phyloP scores from a whole-genome alignment of 345 rosid species.

The Cardiospermum halicacabum region DNA sequence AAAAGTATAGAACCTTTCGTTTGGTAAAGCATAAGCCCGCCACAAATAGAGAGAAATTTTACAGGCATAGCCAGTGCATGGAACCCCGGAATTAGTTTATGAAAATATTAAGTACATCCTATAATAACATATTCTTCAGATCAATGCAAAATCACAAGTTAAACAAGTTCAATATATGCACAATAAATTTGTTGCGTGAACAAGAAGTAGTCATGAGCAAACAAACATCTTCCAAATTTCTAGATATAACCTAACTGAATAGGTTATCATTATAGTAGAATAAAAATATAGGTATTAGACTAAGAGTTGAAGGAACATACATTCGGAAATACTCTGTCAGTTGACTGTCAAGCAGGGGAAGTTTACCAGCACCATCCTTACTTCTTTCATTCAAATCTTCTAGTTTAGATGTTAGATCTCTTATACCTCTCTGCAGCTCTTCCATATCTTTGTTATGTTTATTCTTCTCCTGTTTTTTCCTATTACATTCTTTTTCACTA shows the following conservation, averaged over 20 bases:
- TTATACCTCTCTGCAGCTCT: conserved; percentile 59
- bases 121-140: background rate
- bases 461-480: conserved; percentile 63
- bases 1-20: background rate
- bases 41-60: background rate
- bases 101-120: background rate
- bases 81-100: background rate
- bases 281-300: background rate
- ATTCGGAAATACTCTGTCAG: conserved; percentile 77
- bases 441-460: conserved; percentile 61
- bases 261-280: background rate
- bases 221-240: background rate
- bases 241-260: background rate
- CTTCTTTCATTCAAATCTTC: conserved; percentile 71
- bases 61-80: background rate
- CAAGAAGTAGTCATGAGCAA: background rate
- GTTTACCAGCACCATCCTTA: conserved; percentile 71
- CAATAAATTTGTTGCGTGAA: background rate
- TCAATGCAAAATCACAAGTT: background rate
- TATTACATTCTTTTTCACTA: conserved; percentile 72
- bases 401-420: conserved; percentile 67
- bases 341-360: conserved; percentile 73
- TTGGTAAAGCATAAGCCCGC: background rate
- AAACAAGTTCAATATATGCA: background rate
- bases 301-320: conserved; percentile 41